Base-by-base conservation (phyloP, 73 alveolate species). In the Halteria grandinella region DNA sequence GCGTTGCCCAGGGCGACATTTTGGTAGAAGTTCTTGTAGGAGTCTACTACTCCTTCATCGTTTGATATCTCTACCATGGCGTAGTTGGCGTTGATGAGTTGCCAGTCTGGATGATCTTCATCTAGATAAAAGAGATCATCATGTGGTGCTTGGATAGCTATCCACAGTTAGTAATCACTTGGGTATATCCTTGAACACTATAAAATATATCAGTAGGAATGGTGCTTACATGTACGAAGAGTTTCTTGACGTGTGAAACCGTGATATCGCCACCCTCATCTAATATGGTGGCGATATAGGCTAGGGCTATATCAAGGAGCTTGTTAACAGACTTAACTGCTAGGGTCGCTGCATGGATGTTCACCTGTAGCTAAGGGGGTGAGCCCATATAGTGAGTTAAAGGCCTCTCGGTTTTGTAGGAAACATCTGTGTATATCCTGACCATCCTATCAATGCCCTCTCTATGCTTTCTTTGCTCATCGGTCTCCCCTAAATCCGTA, bases 1-100 rank as follows among this genome's bases (percentile, higher is more conserved):
- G 83, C 83, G 34, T 48, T 49, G 17, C 72, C 69, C 1, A 70
- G 36, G 3, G 83, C 83, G 18, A 70, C 33, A 4, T 70, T n/a
- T n/a, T 70, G 15, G 34, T 45, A 70, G 59, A 70, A 70, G 18
- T 18, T 48, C 34, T 70, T 48, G 59, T 70, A 70, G 5, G 70
- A 50, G 23, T 47, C 29, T 2, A 48, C n/a, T 10, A 70, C 70
- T 36, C 50, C 50, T 15, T 31, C 29, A 50, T 48, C 71, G 25
- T 45, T 59, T 2, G 43, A 5, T 18, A 41, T 32, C 32, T 70
- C 72, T 11, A 70, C 58, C 7, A 29, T 11, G 1, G 55, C 15
- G 23, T 49, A 70, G 29, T 49, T 11, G 15, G 47, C 29, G 21
- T 27, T 2, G 20, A 70, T 18, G 14, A 15, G 24, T 25, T 70